Evolutionary conservation across 2,329 filamentous ascomycete genomes (phyloP), one percentile per base, ranked within the genome.

Genomic region (Phyllosticta paracitricarpa): DNA sequence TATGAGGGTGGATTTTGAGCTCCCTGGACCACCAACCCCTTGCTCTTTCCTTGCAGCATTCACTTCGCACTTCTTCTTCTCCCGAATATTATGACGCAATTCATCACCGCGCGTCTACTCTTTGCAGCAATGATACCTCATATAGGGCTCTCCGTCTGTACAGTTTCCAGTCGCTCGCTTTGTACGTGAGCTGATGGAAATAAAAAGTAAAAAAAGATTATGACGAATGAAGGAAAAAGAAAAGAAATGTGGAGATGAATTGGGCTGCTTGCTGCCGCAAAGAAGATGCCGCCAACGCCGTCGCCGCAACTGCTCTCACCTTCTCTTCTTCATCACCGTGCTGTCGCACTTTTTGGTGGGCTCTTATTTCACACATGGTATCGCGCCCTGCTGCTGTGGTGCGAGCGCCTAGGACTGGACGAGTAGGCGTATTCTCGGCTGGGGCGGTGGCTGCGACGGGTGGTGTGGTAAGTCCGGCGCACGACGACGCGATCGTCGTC

Each of bases 401-500:
- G 69, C 52, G 71, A 73, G 63, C 68, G 71, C 56, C 73, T 70
- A 1, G 73, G 73, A 65, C 71, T 74, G 63, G 69, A 69, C 28
- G 70, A 72, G 64, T 63, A 57, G 28, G 52, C 56, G 51, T 62
- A 62, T 52, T 62, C 61, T 14, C 61, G 51, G 57, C 57, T 59
- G 19, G 52, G 48, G 54, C 69, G 69, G 65, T 58, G 62, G 58
- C 65, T 64, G 66, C 77, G 77, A 60, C 77, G 75, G 25, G 73
- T 75, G 63, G 69, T 72, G 66, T 79, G 77, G 54, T 74, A 69
- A 66, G 81, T 78, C 67, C 79, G 79, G 68, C 82, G 81, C 65
- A 80, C 75, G 66, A 78, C 78, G 67, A 83, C 80, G 61, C 76
- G 73, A 66, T 81, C 78, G 66, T 77, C 73, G 64, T 77, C 73